phyloP scores from a whole-genome alignment of 331 rosid species.

The Pyracantha coccinea region DNA sequence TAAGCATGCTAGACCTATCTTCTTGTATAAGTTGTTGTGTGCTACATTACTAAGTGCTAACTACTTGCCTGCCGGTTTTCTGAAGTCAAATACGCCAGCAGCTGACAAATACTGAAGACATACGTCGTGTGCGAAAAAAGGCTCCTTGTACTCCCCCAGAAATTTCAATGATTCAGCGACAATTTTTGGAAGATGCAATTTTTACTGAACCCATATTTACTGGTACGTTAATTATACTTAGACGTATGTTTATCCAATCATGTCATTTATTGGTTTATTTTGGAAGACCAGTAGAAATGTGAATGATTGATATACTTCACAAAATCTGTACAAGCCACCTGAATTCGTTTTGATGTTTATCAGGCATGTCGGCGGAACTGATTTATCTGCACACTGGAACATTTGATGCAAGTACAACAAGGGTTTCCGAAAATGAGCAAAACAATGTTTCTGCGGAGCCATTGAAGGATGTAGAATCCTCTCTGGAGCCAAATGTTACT shows the following conservation, averaged over 20 bases:
- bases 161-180: conserved; percentile 83
- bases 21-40: not conserved
- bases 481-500: conserved; percentile 26
- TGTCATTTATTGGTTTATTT: not conserved
- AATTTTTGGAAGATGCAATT: conserved; percentile 70
- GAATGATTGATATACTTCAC: not conserved
- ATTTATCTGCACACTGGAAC: conserved; percentile 41
- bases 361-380: conserved; percentile 66
- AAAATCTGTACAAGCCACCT: conserved; percentile 7
- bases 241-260: not conserved
- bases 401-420: conserved; percentile 49
- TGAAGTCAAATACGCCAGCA: conserved; percentile 87
- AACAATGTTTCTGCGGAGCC: conserved; percentile 34
- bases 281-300: not conserved
- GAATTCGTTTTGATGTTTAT: conserved; percentile 23
- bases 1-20: not conserved
- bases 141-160: conserved; percentile 89
- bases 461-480: conserved; percentile 37
- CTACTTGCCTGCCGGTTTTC: conserved; percentile 15
- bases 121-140: conserved; percentile 85
- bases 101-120: conserved; percentile 83
- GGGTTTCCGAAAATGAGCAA: conserved; percentile 36
- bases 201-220: conserved; percentile 60
- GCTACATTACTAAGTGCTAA: not conserved
- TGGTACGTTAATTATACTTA: conserved; percentile 34